Evolutionary conservation across 2,329 filamentous ascomycete species (phyloP), one percentile per base, ranked within the genome.

Genomic region (Endoconidiophora laricicola): DNA sequence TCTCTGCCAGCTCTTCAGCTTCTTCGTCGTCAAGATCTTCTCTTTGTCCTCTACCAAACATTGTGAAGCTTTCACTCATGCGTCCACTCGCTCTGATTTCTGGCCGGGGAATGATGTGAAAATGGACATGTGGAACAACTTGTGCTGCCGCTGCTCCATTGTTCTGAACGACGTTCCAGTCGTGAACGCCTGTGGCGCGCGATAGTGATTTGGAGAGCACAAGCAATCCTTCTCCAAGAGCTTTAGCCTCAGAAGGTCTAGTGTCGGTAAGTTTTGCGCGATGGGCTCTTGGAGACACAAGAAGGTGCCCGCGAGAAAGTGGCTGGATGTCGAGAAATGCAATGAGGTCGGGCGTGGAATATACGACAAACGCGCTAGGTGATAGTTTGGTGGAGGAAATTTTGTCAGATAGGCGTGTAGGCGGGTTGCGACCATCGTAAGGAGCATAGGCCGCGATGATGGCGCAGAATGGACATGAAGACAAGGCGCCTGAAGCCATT

Each of bases 161-260:
- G 62, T 96, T 96, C 68, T 96, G 90, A 50, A 96, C 86, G 26
- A 96, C 79, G 64, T 98, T 98, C 83, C 90, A 96, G 66, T 95
- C 88, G 46, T 71, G 71, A 1, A 86, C 76, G 7, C 80, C 82
- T 2, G 81, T 84, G 0, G 79, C 77, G 47, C 70, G 71, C 29
- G 78, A 73, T 37, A 94, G 71, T 0, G 84, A 83, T 18, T 76
- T 69, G 16, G 83, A 84, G 2, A 95, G 68, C 3, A 90, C 64
- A 33, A 85, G 79, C 24, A 94, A 73, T 68, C 72, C 76, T 54
- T 63, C 62, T 58, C 84, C 78, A 50, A 93, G 71, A 58, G 82
- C 79, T 50, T 71, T 69, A 22, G 79, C 76, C 61, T 87, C 83
- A 44, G 62, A 61, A 1, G 74, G 65, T 16, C 16, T 37, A 4